A percentile compares a stretch with the other conserved stretches of the same genome.
Conservation (phyloP, 805 yeast species). For the Metschnikowia santaceciliae region DNA sequence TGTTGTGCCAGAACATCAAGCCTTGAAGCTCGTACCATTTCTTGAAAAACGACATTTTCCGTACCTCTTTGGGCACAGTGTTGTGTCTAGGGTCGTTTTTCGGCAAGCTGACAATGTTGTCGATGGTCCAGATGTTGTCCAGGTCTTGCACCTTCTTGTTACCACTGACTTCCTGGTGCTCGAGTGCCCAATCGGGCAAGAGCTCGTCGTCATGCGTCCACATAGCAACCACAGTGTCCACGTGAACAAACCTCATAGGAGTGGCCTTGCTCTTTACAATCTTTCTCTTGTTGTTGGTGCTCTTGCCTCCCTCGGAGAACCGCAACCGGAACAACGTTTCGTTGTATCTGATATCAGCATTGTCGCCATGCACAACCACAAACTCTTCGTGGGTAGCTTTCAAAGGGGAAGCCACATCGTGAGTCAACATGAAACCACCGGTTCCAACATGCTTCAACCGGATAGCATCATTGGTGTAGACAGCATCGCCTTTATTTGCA, state of each 20-base stretch:
- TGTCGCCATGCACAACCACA: slow-evolving; percentile 64
- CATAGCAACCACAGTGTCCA: slow-evolving; percentile 84
- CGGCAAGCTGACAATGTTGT: slow-evolving; percentile 56
- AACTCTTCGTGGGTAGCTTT: slow-evolving; percentile 93
- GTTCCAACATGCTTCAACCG: slow-evolving; percentile 82
- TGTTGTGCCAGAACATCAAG: slow-evolving; percentile 89
- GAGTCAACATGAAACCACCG: slow-evolving; percentile 75
- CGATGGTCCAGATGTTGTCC: slow-evolving; percentile 73
- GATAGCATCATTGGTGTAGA: slow-evolving; percentile 66
- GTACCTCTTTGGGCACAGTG: slow-evolving; percentile 63
- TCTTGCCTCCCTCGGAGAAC: slow-evolving; percentile 33
- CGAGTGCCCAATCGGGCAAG: slow-evolving; percentile 93
- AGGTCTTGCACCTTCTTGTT: slow-evolving; percentile 71
- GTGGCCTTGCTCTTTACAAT: slow-evolving; percentile 67
- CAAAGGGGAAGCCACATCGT: slow-evolving; percentile 94
- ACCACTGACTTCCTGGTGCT: slow-evolving; percentile 93
- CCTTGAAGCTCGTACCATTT: slow-evolving; percentile 90
- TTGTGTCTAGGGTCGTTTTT: slow-evolving; percentile 53
- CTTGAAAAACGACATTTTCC: slow-evolving; percentile 63
- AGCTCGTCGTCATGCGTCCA: slow-evolving; percentile 85
- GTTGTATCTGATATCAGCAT: slow-evolving; percentile 53
- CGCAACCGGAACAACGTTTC: slow-evolving; percentile 78
- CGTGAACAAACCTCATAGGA: slow-evolving; percentile 68
- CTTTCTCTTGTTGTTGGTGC: slow-evolving; percentile 45
- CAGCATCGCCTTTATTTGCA: slow-evolving; percentile 25